A percentile compares a stretch with the other conserved stretches of the same genome.
phyloP scores from a whole-genome alignment of 495 filamentous ascomycete genomes.

The Penicillium ucsense region DNA sequence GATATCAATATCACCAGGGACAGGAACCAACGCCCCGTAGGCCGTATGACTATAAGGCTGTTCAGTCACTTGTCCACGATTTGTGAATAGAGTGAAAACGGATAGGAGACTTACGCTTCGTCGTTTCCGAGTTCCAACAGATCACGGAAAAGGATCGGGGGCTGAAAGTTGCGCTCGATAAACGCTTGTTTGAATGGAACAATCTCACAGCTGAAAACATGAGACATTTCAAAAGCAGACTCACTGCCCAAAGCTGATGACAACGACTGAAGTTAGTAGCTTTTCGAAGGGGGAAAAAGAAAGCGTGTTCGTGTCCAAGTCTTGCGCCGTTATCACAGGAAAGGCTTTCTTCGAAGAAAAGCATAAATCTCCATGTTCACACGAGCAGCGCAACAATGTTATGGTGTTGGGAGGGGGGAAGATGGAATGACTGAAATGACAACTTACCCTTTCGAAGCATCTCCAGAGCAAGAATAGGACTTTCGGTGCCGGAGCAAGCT shows the following conservation, averaged over 20 bases:
- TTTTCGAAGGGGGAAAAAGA: too few species aligned
- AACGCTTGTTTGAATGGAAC: constrained; percentile 71
- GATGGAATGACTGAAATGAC: not conserved
- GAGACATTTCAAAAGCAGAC: constrained; percentile 30
- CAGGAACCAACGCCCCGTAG: constrained; percentile 47
- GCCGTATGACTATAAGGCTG: constrained; percentile 50
- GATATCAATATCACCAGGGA: constrained; percentile 56
- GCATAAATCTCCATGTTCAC: too few species aligned
- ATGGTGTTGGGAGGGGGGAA: not conserved
- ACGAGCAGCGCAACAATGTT: too few species aligned
- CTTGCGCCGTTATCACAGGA: too few species aligned
- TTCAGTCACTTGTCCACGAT: constrained; percentile 8
- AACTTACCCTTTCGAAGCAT: constrained; percentile 36
- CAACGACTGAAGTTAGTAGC: too few species aligned
- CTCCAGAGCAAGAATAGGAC: constrained; percentile 58
- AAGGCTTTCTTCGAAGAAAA: too few species aligned
- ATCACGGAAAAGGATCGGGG: constrained; percentile 58
- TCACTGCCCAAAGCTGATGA: constrained; percentile 5
- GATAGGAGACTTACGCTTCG: constrained; percentile 44
- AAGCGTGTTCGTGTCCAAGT: too few species aligned
- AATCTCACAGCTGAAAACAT: constrained; percentile 74
- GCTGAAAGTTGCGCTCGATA: constrained; percentile 64
- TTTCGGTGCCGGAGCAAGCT: constrained; percentile 77
- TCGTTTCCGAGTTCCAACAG: constrained; percentile 48
- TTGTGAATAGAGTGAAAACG: not conserved